A percentile compares a stretch with the other conserved stretches of the same genome.
Conservation (phyloP, 257 asterid species). For the Nicotiana undulata region DNA sequence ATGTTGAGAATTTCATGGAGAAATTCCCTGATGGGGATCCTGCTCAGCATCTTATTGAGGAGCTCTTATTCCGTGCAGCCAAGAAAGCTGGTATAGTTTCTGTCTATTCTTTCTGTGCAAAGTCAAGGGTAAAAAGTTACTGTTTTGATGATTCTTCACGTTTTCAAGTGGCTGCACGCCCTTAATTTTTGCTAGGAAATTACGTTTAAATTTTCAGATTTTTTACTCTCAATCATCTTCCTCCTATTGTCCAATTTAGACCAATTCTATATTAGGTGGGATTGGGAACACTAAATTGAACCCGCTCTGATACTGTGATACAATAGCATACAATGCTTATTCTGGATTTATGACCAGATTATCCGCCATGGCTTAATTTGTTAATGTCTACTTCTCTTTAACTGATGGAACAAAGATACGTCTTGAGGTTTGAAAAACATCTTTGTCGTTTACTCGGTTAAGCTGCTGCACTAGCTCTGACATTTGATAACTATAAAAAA, state of each 20-base stretch:
- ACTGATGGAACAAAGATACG: too few species aligned
- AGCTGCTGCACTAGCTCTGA: too few species aligned
- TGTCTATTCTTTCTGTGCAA: background rate
- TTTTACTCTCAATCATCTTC: background rate
- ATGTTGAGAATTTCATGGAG: conserved; percentile 13
- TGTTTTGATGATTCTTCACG: background rate
- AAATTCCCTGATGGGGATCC: conserved; percentile 18
- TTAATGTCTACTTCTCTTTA: too few species aligned
- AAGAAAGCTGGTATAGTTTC: conserved; percentile 17
- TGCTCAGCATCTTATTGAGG: conserved; percentile 21
- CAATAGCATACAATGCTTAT: background rate
- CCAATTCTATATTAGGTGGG: background rate
- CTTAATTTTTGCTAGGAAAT: background rate
- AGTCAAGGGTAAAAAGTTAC: background rate
- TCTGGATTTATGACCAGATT: background rate
- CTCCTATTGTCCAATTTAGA: background rate
- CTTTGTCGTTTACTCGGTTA: too few species aligned
- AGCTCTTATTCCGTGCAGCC: conserved; percentile 21
- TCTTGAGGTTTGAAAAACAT: too few species aligned
- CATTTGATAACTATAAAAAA: too few species aligned
- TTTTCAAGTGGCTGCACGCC: background rate
- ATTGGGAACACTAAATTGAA: background rate
- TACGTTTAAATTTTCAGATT: background rate
- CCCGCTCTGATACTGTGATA: background rate
- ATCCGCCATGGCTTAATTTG: background rate